These are phyloP conservation scores for Pachysandra terminalis DNA, from an alignment of 164 flowering plant species.

Conservation along the genomic window DNA sequence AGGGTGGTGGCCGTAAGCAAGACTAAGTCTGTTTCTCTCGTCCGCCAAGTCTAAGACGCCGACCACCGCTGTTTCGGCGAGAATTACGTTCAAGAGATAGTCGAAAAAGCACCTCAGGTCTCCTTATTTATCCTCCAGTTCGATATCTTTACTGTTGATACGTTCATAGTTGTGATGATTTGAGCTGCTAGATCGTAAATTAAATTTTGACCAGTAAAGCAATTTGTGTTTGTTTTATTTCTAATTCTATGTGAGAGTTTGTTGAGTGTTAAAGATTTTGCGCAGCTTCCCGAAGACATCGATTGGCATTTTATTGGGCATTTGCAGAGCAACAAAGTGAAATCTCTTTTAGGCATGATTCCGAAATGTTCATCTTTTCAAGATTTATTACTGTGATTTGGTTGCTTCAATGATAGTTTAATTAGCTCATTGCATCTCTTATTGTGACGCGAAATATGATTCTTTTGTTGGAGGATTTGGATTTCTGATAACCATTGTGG, in stretches of 20 bases:
- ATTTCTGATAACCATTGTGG: too few species aligned
- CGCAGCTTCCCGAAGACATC: conserved; percentile 94
- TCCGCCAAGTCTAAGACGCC: conserved; percentile 79
- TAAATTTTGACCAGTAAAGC: neutral
- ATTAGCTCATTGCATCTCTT: too few species aligned
- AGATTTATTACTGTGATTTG: neutral
- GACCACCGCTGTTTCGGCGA: conserved; percentile 95
- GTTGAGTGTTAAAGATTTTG: neutral
- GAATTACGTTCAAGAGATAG: conserved; percentile 87
- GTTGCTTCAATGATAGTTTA: neutral
- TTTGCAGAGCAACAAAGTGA: conserved; percentile 97
- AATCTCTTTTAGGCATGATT: conserved; percentile 65
- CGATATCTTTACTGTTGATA: too few species aligned
- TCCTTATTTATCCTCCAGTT: too few species aligned
- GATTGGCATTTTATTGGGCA: conserved; percentile 98
- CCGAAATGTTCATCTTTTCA: neutral
- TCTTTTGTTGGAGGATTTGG: too few species aligned
- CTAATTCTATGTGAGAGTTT: neutral
- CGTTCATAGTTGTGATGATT: too few species aligned
- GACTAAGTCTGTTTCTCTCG: conserved; percentile 72
- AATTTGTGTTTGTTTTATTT: neutral
- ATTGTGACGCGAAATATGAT: too few species aligned
- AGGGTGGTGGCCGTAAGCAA: conserved; percentile 86
- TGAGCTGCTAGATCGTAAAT: neutral
- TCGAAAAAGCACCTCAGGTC: conserved; percentile 92